phyloP scores from a whole-genome alignment of 163 green algal species.

The Chlamydomonas reinhardtii region DNA sequence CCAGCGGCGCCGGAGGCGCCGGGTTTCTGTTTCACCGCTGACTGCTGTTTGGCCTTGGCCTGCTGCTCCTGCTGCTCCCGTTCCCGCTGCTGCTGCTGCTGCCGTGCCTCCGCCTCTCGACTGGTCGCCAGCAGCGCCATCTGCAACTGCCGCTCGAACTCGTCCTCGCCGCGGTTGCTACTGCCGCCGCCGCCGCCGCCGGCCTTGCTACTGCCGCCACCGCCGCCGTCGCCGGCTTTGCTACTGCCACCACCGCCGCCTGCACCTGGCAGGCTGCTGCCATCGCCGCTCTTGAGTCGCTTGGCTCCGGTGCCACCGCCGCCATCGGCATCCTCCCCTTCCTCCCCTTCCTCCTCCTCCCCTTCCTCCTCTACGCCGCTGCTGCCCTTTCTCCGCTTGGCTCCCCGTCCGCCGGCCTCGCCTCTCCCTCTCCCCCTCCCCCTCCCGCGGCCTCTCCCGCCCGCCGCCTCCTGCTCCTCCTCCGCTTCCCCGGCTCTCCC shows the following conservation, averaged over 20 bases:
- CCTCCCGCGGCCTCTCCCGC: background rate
- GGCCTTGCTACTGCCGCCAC: no score
- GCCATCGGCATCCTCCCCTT: no score
- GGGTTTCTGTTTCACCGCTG: no score
- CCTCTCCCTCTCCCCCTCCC: background rate
- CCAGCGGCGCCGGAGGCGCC: no score
- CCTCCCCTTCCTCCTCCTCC: background rate
- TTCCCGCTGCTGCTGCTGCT: background rate
- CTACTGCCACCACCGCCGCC: no score
- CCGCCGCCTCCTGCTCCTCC: background rate
- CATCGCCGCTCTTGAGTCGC: background rate
- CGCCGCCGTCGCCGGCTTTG: no score
- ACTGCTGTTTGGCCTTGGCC: no score
- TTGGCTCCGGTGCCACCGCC: background rate
- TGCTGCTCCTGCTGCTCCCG: no score
- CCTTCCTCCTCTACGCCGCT: background rate
- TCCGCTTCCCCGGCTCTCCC: background rate
- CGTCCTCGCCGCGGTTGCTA: slow-evolving; percentile 77
- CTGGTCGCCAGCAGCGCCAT: slow-evolving; percentile 79
- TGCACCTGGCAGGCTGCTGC: background rate
- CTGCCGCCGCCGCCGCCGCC: no score
- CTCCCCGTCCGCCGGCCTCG: background rate
- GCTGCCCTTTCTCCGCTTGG: background rate
- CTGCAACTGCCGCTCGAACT: slow-evolving; percentile 88
- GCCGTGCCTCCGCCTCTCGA: background rate